Evolutionary conservation across 2,329 filamentous ascomycete genomes (phyloP), one percentile per base, ranked within the genome.

Genomic region (Aspergillus sp.): DNA sequence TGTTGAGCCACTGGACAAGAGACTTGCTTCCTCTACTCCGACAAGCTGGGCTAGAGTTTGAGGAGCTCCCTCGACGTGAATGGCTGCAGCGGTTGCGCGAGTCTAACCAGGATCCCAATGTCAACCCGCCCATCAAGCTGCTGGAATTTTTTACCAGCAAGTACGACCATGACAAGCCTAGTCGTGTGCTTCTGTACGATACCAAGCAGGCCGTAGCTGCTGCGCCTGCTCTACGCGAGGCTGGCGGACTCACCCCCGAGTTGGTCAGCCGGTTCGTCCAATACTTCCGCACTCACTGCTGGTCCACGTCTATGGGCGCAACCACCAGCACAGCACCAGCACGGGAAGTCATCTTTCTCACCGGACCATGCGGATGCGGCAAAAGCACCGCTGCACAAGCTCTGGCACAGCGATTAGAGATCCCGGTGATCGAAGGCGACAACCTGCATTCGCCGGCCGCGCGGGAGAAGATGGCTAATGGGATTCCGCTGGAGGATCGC

Each of bases 11-110:
- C 50, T 70, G 68, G 69, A 64, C 66, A 3, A 59, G 77, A n/a
- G 80, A 85, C 48, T 69, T 87, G 5, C 76, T 87, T 0, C 84
- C 84, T 2, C 76, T 80, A 0, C 71, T 87, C 7, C 81, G 82
- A 47, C 73, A 80, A 25, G 66, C 74, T 3, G 77, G 85, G 0
- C 61, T 75, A 2, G 76, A 62, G 3, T 75, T 73, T 19, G 66
- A 71, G 23, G 62, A 58, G 25, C 51, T 72, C 2, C 50, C 56
- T 5, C 65, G 66, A 44, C 62, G 62, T 15, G 71, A 70, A 51
- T 75, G 72, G 72, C 41, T 74, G 7, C 57, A 64, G 2, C 70
- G 75, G 5, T 68, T 86, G 6, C 74, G 79, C 2, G 72, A 73
- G 2, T 80, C 79, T 2, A 79, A 84, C 54, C 76, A 73, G 8